phyloP scores from a whole-genome alignment of 345 rosid genomes.

The Hibiscus mutabilis region DNA sequence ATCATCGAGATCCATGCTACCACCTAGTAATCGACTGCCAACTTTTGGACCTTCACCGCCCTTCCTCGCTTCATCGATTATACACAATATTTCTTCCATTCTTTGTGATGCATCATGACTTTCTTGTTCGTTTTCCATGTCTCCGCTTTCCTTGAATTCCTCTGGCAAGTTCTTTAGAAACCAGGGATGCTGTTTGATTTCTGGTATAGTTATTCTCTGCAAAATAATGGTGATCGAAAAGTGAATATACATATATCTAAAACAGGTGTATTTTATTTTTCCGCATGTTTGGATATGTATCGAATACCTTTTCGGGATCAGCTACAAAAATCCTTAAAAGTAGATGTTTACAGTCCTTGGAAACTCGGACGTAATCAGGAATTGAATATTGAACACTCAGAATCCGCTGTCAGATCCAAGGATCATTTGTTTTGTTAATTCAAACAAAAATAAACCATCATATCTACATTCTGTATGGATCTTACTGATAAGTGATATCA shows the following conservation, averaged over 20 bases:
- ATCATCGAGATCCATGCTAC: conserved; percentile 54
- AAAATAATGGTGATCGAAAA: too few relatives aligned
- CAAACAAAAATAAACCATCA: conserved; percentile 4
- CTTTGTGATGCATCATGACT: conserved; percentile 41
- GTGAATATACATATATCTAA: not conserved
- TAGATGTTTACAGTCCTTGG: conserved; percentile 70
- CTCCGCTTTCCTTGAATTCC: conserved; percentile 40
- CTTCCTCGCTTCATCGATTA: conserved; percentile 72
- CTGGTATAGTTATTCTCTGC: conserved; percentile 65
- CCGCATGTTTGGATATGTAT: not conserved
- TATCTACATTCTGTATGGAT: not conserved
- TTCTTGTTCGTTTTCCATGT: conserved; percentile 18
- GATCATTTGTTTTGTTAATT: not conserved
- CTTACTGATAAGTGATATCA: not conserved
- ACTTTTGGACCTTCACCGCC: conserved; percentile 28
- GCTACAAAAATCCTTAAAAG: conserved; percentile 76
- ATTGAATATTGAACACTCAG: conserved; percentile 79
- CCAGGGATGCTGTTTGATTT: conserved; percentile 63
- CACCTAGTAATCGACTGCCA: conserved; percentile 42
- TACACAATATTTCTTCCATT: conserved; percentile 50
- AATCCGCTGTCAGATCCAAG: conserved; percentile 59
- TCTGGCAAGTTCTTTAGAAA: conserved; percentile 42
- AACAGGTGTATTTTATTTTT: not conserved
- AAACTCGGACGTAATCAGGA: conserved; percentile 78
- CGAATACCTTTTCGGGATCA: conserved; percentile 49